Evolutionary conservation across 768 basidiomycete genomes (phyloP), one percentile per base, ranked within the genome.

Genomic region (Auricularia cornea): DNA sequence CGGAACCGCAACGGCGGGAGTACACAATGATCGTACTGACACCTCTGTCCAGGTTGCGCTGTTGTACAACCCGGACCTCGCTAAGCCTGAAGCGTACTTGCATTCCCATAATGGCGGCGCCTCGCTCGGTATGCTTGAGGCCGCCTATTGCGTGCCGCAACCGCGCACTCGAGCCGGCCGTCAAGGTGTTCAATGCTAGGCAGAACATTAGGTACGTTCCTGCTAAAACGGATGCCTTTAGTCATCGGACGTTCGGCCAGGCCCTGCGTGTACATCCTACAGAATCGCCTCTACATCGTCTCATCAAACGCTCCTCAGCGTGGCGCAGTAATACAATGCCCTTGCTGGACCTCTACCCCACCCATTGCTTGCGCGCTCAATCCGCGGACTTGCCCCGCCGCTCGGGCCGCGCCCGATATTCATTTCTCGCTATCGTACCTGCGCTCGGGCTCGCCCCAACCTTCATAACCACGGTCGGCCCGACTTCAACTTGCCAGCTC

Each of bases 21-120:
- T 83, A 65, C 67, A 66, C 11, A 71, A 71, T 23, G 79, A 76
- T 0, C 73, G 72, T 8, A 71, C 77, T 20, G 72, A 75, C 2
- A 75, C 78, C 0, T 79, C 81, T 59, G 67, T 72, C 1, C 76
- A 78, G 59, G 76, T 83, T 26, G 70, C 76, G 3, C 71, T 73
- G 18, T 75, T 88, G 2, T 78, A 0, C 79, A 80, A 70, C 70
- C 87, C 5, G 82, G 84, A 0, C 78, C 80, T 5, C 76, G 84
- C n/a, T 85, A 87, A 54, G 79, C 79, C 0, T 3, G 82, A 83
- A 66, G 68, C 68, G 2, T 74, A 70, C 62, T 63, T 76, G 16
- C 63, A 59, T 2, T 68, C 68, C n/a, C 56, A 12, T n/a, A n/a
- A n/a, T n/a, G n/a, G n/a, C n/a, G n/a, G n/a, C 59, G 74, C 79